Conservation (phyloP, 352 stramenopile species). For the Globisporangium heterothallicum region DNA sequence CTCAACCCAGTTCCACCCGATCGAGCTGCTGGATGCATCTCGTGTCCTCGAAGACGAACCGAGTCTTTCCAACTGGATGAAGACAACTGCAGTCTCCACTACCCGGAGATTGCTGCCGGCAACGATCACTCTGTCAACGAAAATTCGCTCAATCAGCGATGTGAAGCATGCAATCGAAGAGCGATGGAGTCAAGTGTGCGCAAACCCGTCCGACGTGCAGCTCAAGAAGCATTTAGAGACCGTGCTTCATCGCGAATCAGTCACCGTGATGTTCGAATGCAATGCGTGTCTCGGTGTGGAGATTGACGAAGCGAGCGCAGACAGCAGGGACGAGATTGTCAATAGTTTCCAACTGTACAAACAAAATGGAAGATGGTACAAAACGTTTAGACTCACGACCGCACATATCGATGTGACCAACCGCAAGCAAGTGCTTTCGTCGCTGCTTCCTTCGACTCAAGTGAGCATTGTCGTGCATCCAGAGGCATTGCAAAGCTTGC, state of each 20-base stretch:
- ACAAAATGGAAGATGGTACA: slow-evolving; percentile 8
- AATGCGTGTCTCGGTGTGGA: slow-evolving; percentile 7
- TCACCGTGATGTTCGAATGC: slow-evolving; percentile 4
- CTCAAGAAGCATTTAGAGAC: slow-evolving; percentile 11
- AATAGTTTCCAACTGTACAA: not conserved
- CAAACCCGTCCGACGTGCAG: not conserved
- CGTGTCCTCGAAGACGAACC: not conserved
- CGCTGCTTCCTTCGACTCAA: not conserved
- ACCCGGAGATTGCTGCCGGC: slow-evolving; percentile 7
- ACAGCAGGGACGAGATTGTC: not conserved
- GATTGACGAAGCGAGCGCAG: slow-evolving; percentile 1
- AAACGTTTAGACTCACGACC: not conserved
- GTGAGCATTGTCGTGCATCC: slow-evolving; percentile 11
- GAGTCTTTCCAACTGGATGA: not conserved
- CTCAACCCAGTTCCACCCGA: not conserved
- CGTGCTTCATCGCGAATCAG: not conserved
- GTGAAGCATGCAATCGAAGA: slow-evolving; percentile 13
- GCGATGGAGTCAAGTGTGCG: slow-evolving; percentile 5
- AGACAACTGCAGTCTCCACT: not conserved
- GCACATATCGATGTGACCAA: slow-evolving; percentile 1
- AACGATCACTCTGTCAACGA: slow-evolving; percentile 2
- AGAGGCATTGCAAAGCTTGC: slow-evolving; percentile 14
- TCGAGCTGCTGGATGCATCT: not conserved
- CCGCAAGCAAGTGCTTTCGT: slow-evolving; percentile 6
- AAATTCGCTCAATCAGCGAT: slow-evolving; percentile 4